Base-by-base conservation (phyloP, 73 alveolate species). In the Tetrahymena borealis region DNA sequence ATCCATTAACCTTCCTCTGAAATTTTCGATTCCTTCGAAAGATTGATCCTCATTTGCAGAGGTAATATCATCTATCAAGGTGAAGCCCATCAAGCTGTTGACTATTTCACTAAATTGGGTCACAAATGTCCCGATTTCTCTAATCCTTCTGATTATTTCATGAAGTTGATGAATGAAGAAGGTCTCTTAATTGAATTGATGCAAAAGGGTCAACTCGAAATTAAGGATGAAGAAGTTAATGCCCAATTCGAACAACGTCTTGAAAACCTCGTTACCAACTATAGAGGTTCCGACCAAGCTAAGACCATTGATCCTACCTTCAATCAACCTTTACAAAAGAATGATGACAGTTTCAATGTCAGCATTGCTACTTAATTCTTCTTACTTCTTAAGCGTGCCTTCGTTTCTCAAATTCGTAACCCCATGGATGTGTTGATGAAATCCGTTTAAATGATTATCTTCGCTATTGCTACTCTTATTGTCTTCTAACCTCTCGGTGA, bases 1-100 rank as follows among this genome's bases (percentile, higher is more conserved):
- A 97, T 97, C 39, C 99, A 97, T 94, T 96, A 97, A 91, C 99
- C 99, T 20, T 94, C 95, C 92, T 97, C 99, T 40, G 99, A 97
- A 90, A 94, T 96, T 2, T 94, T 96, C 40, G 94, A 96, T 28
- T 78, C 85, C 90, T 97, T 97, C 94, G 99, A 97, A 90, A 90
- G 95, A 78, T 41, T 97, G 15, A 94, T 97, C 90, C 90, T 97
- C 11, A 90, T 97, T 91, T 95, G 94, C 91, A 91, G 95, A 60
- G 99, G 99, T 42, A 95, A 95, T 38, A 97, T 96, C 42, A 91
- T 97, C 35, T 97, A 96, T 93, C 92, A 91, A 60, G 97, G 97
- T 37, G 98, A 95, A 94, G 97, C 96, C 60, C 92, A 90, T 38
- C 41, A 92, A 91, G 93, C 96, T 20, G 97, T 96, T 12, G 93